These are phyloP conservation scores for Paxillus involutus DNA, from an alignment of 768 basidiomycete genomes.

Conservation along the genomic window DNA sequence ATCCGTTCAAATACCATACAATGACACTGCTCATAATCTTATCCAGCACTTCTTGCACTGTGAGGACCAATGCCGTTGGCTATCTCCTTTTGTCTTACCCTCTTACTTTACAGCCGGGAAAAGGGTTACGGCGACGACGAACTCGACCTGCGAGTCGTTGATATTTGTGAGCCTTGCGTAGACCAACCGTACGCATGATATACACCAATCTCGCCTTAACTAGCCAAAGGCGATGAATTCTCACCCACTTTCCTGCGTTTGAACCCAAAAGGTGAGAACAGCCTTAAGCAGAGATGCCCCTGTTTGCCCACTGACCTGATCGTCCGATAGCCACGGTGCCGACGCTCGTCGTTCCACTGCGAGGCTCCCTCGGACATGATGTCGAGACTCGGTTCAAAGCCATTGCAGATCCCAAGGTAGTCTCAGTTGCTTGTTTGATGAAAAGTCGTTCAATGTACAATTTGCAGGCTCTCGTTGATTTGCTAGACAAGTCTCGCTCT, in stretches of 20 bases:
- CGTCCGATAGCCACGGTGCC: slow-evolving; percentile 67
- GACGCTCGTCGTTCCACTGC: slow-evolving; percentile 80
- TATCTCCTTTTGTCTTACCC: neutral
- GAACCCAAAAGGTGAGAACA: slow-evolving; percentile 63
- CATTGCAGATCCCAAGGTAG: slow-evolving; percentile 71
- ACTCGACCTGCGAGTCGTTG: slow-evolving; percentile 65
- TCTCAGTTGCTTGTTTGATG: slow-evolving; percentile 5
- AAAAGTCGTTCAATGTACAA: neutral
- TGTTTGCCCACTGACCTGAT: slow-evolving; percentile 8
- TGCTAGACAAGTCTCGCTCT: slow-evolving; percentile 82
- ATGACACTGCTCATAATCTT: neutral
- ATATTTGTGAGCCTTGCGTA: slow-evolving; percentile 45
- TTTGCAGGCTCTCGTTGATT: slow-evolving; percentile 67
- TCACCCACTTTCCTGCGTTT: slow-evolving; percentile 72
- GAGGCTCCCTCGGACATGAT: slow-evolving; percentile 67
- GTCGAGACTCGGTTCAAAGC: slow-evolving; percentile 81
- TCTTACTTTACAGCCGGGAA: slow-evolving; percentile 46
- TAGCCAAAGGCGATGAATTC: slow-evolving; percentile 81
- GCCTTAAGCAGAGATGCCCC: neutral
- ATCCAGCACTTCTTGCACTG: slow-evolving; percentile 55
- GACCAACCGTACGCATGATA: neutral
- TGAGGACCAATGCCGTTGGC: slow-evolving; percentile 29
- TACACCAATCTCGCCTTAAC: neutral
- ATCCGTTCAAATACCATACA: neutral
- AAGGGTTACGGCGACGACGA: slow-evolving; percentile 86